A percentile compares a stretch with the other conserved stretches of the same genome.
These are phyloP conservation scores for Seiridium unicorne DNA, from an alignment of 2,329 filamentous ascomycete species.

Conservation along the genomic window DNA sequence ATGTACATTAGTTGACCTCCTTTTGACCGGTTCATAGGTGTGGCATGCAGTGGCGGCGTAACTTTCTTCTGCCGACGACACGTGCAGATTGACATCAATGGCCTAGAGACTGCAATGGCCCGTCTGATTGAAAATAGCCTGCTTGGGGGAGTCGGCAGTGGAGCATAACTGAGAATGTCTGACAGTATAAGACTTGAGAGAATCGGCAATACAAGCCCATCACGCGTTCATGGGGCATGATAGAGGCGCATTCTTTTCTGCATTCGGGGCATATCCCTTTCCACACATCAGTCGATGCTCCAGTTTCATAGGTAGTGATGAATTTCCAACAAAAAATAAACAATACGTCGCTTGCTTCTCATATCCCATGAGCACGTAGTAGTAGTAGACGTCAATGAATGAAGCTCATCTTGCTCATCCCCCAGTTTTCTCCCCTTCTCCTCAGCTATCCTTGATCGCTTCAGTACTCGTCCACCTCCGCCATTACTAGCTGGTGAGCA, in stretches of 20 bases:
- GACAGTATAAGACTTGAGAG: too few species aligned
- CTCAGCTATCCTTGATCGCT: background rate
- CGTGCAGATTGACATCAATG: too few species aligned
- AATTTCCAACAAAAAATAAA: background rate
- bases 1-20: background rate
- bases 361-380: conserved; percentile 9
- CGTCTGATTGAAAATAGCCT: too few species aligned
- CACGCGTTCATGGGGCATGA: background rate
- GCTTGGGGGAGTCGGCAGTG: too few species aligned
- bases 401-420: background rate
- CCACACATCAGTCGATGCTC: background rate
- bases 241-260: background rate
- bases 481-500: background rate
- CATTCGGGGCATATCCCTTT: background rate
- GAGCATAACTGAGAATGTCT: too few species aligned
- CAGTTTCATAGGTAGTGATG: background rate
- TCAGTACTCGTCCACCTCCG: background rate
- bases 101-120: too few species aligned
- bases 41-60: too few species aligned
- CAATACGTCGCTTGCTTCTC: conserved; percentile 4
- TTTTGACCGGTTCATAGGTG: background rate
- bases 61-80: too few species aligned
- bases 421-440: background rate
- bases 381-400: background rate
- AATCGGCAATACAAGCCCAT: too few species aligned